Base-by-base conservation (phyloP, 164 flowering plant species). In the Chimonanthus praecox region DNA sequence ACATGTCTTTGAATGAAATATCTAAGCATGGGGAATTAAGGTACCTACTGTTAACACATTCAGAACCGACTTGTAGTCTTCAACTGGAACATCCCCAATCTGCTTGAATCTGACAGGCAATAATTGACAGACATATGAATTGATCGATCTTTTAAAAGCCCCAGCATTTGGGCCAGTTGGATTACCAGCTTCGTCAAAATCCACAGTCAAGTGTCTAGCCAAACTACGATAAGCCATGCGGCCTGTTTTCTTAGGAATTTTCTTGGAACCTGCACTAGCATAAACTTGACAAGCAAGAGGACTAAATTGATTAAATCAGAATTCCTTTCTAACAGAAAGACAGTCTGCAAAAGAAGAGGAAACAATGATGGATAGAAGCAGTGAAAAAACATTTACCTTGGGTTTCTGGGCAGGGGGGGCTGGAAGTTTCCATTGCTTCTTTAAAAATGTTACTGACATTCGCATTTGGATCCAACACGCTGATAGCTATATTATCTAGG, bases 131-230 rank as follows among this genome's bases (percentile, higher is more conserved):
- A 79, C 81, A 75, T 75, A 79, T 65, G 78, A 79, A 64, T 79
- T 79, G 60, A 79, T 79, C 10, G 81, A 79, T 79, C 78, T 72
- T 73, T 79, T 79, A 69, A 79, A 79, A 47, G 75, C 81, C 71
- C 81, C 78, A 49, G 81, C 78, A 73, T 75, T 79, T 43, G 76
- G 76, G 48, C 81, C 78, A 65, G 74, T 70, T 69, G 81, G 81
- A 63, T 75, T 79, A n/a, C 81, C 81, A 58, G 15, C 45, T 54
- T 79, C 81, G 45, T 79, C 81, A 70, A 79, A 79, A 60, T 79
- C 81, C 71, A 79, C 81, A 58, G 67, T 64, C 78, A 75, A 76
- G 49, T 71, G 76, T 69, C 58, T 78, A 49, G 72, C 54, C 60
- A 78, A 71, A 71, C 71, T 78, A 61, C 72, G 74, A 73, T 58